phyloP scores from a whole-genome alignment of 768 basidiomycete species.

The Rhodotorula graminis region DNA sequence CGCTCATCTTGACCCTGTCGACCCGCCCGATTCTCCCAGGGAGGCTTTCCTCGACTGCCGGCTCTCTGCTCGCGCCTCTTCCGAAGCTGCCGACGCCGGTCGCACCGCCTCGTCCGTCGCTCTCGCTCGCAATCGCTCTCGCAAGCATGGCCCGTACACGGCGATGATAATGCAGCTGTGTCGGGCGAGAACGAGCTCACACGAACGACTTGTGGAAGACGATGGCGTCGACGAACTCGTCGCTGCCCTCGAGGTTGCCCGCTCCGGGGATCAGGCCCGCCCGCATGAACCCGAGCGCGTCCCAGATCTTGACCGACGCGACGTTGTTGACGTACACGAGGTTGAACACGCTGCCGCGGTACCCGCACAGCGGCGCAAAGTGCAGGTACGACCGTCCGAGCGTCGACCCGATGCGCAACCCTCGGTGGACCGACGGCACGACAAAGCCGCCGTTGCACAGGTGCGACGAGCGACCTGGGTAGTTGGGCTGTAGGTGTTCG shows the following conservation, averaged over 20 bases:
- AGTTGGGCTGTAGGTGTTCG: slow-evolving; percentile 41
- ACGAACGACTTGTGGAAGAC: slow-evolving; percentile 48
- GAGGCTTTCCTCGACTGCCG: no score
- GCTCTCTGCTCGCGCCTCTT: no score
- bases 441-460: slow-evolving; percentile 83
- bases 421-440: slow-evolving; percentile 60
- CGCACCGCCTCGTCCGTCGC: no score
- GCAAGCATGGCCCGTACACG: no score
- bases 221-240: slow-evolving; percentile 84
- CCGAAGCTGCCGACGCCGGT: no score
- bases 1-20: no score
- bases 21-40: no score
- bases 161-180: neutral
- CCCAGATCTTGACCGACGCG: slow-evolving; percentile 67
- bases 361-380: slow-evolving; percentile 69
- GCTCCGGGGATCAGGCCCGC: slow-evolving; percentile 47
- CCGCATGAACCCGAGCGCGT: slow-evolving; percentile 64
- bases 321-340: slow-evolving; percentile 80
- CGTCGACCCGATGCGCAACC: slow-evolving; percentile 62
- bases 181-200: neutral
- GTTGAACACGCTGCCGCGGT: slow-evolving; percentile 64
- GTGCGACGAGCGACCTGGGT: slow-evolving; percentile 33
- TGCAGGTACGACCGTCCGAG: slow-evolving; percentile 73
- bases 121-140: neutral
- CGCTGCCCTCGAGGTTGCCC: slow-evolving; percentile 62